Evolutionary conservation across 139 green algal genomes (phyloP).

Genomic region (Diplosphaera chodatii): DNA sequence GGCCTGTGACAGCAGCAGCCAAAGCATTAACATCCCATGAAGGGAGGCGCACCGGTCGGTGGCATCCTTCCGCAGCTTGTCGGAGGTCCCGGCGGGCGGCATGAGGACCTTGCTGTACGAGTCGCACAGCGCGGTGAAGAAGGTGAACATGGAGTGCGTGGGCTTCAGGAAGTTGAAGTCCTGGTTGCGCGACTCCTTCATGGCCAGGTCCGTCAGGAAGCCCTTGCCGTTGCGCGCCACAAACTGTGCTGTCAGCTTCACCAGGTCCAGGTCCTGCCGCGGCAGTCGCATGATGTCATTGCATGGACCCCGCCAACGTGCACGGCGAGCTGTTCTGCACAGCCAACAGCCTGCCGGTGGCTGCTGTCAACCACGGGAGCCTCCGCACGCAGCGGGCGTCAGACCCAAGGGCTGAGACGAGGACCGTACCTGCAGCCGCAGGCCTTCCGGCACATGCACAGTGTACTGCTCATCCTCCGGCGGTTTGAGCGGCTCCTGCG

Average conservation of each 20-base stretch:
- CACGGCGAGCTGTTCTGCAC: no score
- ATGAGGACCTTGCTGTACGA: constrained; percentile 91
- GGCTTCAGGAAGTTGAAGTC: constrained; percentile 96
- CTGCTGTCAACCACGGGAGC: no score
- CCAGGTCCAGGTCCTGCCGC: constrained; percentile 87
- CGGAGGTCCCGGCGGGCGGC: constrained; percentile 70
- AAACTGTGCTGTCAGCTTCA: constrained; percentile 95
- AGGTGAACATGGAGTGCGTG: constrained; percentile 86
- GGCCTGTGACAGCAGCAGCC: no score
- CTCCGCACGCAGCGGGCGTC: no score
- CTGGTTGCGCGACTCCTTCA: constrained; percentile 67
- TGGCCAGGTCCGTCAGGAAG: constrained; percentile 75
- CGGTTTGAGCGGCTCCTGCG: constrained; percentile 61
- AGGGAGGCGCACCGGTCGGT: constrained; percentile 65
- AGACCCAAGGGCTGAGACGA: no score
- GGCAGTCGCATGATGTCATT: no score
- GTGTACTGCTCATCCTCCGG: constrained; percentile 88
- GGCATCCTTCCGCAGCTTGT: constrained; percentile 56
- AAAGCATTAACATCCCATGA: no score
- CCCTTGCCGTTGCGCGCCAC: constrained; percentile 89
- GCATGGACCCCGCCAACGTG: no score
- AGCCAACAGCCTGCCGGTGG: no score
- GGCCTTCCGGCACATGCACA: constrained; percentile 80
- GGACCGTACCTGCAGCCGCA: constrained; percentile 32
- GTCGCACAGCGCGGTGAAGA: constrained; percentile 90